A percentile compares a stretch with the other conserved stretches of the same genome.
phyloP scores from a whole-genome alignment of 2,329 filamentous ascomycete species.

The Aspergillus fructus region DNA sequence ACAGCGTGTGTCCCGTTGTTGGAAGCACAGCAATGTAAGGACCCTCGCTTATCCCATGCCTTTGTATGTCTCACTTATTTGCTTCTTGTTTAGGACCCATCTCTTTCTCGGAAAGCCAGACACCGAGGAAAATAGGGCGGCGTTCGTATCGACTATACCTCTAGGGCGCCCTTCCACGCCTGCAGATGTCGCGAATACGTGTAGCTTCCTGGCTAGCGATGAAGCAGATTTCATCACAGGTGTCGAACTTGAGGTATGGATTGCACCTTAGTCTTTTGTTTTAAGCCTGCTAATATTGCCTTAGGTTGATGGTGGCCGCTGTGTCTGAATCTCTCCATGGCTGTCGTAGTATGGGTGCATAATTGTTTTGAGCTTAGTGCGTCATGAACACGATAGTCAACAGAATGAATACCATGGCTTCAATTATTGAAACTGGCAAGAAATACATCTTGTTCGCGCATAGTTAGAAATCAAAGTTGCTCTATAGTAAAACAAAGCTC shows the following conservation, averaged over 20 bases:
- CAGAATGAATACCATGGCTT: neutral
- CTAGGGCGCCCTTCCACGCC: slow-evolving; percentile 35
- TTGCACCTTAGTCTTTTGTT: neutral
- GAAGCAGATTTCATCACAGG: slow-evolving; percentile 70
- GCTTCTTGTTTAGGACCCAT: slow-evolving; percentile 49
- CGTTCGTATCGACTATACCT: slow-evolving; percentile 38
- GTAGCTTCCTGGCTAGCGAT: slow-evolving; percentile 65
- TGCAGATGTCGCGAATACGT: slow-evolving; percentile 66
- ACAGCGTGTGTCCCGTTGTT: slow-evolving; percentile 26
- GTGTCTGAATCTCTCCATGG: slow-evolving; percentile 11
- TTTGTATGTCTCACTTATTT: neutral
- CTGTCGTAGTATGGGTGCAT: neutral
- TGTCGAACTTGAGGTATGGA: slow-evolving; percentile 58
- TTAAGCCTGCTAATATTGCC: neutral
- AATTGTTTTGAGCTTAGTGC: neutral
- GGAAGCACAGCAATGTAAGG: slow-evolving; percentile 24
- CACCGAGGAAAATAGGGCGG: slow-evolving; percentile 38
- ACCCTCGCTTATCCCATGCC: neutral
- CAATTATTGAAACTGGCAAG: neutral
- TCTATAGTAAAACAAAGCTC: slow-evolving; percentile 2
- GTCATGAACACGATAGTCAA: neutral
- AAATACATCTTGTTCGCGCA: neutral
- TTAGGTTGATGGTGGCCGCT: slow-evolving; percentile 22
- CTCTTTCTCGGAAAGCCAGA: slow-evolving; percentile 49
- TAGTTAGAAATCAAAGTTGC: neutral